These are phyloP conservation scores for Glonium stellatum DNA, from an alignment of 495 filamentous ascomycete genomes.

Conservation along the genomic window DNA sequence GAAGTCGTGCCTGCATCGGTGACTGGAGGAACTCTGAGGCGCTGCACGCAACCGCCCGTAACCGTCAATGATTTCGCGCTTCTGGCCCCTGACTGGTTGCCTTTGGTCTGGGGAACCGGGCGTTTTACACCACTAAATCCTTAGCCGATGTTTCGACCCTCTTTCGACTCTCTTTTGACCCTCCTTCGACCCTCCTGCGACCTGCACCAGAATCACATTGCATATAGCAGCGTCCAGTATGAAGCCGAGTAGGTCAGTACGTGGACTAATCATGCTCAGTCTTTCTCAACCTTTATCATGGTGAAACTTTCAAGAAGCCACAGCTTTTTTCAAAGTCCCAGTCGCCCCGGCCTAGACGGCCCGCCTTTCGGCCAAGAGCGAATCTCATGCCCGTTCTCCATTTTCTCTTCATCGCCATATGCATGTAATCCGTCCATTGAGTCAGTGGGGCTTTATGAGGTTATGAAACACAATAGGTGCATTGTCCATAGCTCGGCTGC, in stretches of 20 bases:
- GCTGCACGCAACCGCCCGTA: slow-evolving; percentile 13
- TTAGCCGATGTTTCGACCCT: neutral
- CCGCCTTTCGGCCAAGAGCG: too few relatives aligned
- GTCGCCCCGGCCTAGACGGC: too few relatives aligned
- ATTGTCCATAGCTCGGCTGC: too few relatives aligned
- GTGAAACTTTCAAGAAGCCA: neutral
- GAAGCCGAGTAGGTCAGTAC: neutral
- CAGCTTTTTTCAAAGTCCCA: neutral
- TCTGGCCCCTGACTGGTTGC: slow-evolving; percentile 14
- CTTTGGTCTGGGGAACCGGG: neutral
- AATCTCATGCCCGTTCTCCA: too few relatives aligned
- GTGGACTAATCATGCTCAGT: neutral
- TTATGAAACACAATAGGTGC: too few relatives aligned
- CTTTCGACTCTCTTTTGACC: too few relatives aligned
- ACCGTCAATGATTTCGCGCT: slow-evolving; percentile 16
- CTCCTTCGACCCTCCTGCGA: neutral
- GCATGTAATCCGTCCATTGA: too few relatives aligned
- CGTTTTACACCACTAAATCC: neutral
- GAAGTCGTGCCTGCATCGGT: slow-evolving; percentile 24
- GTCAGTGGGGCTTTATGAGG: too few relatives aligned
- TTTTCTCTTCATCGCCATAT: too few relatives aligned
- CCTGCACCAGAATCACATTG: neutral
- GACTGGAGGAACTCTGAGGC: slow-evolving; percentile 13
- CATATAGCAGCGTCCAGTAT: neutral
- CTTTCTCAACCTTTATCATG: neutral